Evolutionary conservation across 306 rosid genomes (phyloP).

Genomic region (Prunus davidiana): DNA sequence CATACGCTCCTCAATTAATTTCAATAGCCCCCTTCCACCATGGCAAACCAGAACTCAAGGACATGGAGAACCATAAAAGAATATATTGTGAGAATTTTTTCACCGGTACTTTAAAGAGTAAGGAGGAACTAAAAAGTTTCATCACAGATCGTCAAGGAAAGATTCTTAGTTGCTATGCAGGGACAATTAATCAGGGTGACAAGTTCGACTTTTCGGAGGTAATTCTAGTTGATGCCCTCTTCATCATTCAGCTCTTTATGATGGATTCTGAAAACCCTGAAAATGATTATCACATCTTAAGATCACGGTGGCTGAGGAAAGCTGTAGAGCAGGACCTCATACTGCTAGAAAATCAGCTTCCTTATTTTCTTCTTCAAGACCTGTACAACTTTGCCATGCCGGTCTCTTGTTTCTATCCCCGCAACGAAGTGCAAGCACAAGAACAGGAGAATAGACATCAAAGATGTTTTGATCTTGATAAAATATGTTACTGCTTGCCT

Average conservation of each 20-base stretch:
- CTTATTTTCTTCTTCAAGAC: conserved; percentile 26
- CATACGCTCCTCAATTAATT: too few species aligned
- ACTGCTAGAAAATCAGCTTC: conserved; percentile 59
- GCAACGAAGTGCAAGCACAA: not conserved
- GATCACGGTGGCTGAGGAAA: conserved; percentile 38
- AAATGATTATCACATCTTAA: conserved; percentile 29
- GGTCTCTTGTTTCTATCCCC: not conserved
- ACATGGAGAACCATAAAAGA: conserved; percentile 31
- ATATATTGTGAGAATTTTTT: conserved; percentile 25
- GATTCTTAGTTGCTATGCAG: not conserved
- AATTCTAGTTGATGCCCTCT: conserved; percentile 22
- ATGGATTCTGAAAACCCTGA: conserved; percentile 6
- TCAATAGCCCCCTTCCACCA: not conserved
- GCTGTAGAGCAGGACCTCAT: conserved; percentile 40
- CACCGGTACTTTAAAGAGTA: not conserved
- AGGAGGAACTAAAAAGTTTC: not conserved
- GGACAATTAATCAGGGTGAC: not conserved
- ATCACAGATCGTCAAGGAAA: not conserved
- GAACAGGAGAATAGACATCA: not conserved
- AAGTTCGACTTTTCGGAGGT: not conserved
- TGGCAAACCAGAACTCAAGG: conserved; percentile 8
- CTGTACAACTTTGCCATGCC: conserved; percentile 12
- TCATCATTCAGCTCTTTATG: conserved; percentile 40
- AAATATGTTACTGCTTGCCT: too few species aligned
- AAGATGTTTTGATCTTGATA: too few species aligned